phyloP scores from a whole-genome alignment of 371 early-diverging fungal species.

The Apophysomyces ossiformis region DNA sequence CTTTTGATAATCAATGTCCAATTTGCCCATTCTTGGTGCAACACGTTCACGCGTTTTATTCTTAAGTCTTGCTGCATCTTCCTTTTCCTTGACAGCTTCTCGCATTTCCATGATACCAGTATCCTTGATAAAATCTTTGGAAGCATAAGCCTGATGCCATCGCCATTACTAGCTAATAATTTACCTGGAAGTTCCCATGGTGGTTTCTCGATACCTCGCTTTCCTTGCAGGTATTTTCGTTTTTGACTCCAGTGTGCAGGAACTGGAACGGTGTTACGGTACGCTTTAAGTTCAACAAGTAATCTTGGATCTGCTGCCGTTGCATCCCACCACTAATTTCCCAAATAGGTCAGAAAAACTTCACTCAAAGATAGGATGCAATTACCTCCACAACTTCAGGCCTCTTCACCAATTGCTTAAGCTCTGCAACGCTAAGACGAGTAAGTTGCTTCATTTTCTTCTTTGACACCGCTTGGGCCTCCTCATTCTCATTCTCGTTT shows the following conservation, averaged over 20 bases:
- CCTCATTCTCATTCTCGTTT: slow-evolving; percentile 26
- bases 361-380: neutral
- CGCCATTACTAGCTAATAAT: neutral
- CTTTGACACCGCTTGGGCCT: slow-evolving; percentile 50
- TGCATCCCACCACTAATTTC: slow-evolving; percentile 85
- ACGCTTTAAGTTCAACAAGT: slow-evolving; percentile 89
- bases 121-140: slow-evolving; percentile 88
- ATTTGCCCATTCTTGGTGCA: slow-evolving; percentile 95
- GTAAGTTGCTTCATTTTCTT: slow-evolving; percentile 47
- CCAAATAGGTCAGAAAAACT: neutral
- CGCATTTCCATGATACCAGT: slow-evolving; percentile 98
- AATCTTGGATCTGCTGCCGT: slow-evolving; percentile 91
- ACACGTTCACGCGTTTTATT: slow-evolving; percentile 88
- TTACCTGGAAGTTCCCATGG: slow-evolving; percentile 93
- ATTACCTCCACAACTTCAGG: slow-evolving; percentile 96
- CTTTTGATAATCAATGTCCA: slow-evolving; percentile 95
- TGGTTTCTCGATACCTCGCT: slow-evolving; percentile 94
- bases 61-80: slow-evolving; percentile 75
- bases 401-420: slow-evolving; percentile 89
- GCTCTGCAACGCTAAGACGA: slow-evolving; percentile 81
- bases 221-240: slow-evolving; percentile 94
- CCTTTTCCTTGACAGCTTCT: slow-evolving; percentile 86
- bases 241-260: slow-evolving; percentile 97
- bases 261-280: slow-evolving; percentile 94
- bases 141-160: neutral